phyloP scores from a whole-genome alignment of 2,329 filamentous ascomycete species.

The Claviceps sp. region DNA sequence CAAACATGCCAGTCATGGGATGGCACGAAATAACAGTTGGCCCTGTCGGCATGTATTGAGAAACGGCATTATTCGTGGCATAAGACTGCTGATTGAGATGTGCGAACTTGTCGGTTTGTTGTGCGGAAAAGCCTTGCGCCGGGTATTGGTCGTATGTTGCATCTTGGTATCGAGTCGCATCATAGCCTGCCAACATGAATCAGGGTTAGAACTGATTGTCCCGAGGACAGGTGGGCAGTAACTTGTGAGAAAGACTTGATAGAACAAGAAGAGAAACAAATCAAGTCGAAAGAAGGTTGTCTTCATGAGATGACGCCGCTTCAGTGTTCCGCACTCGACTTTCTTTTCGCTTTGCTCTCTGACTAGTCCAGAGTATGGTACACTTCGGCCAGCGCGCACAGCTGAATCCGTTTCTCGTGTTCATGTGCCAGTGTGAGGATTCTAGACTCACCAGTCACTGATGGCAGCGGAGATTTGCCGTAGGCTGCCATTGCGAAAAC shows the following conservation, averaged over 20 bases:
- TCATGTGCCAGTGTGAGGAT: not conserved
- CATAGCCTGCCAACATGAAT: conserved; percentile 33
- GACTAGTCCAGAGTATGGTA: not conserved
- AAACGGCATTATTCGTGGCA: conserved; percentile 47
- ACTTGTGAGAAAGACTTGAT: not conserved
- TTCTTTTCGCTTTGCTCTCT: not conserved
- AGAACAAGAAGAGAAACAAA: not conserved
- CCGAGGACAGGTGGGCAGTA: not conserved
- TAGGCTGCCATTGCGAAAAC: conserved; percentile 32
- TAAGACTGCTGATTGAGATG: conserved; percentile 44
- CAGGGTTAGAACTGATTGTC: conserved; percentile 7
- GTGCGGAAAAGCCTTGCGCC: conserved; percentile 30
- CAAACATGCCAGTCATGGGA: conserved; percentile 53
- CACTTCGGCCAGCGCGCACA: not conserved
- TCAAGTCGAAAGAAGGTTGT: not conserved
- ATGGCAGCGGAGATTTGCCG: conserved; percentile 66
- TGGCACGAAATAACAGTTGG: conserved; percentile 55
- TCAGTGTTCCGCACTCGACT: not conserved
- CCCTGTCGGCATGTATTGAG: conserved; percentile 49
- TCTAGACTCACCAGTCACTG: conserved; percentile 67
- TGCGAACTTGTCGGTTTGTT: conserved; percentile 35
- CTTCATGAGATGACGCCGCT: not conserved
- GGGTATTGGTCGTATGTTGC: conserved; percentile 39
- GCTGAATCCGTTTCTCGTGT: not conserved
- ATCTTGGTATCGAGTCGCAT: conserved; percentile 47